Base-by-base conservation (phyloP, 2,329 filamentous ascomycete genomes). In the Arthrobotrys musiformis region DNA sequence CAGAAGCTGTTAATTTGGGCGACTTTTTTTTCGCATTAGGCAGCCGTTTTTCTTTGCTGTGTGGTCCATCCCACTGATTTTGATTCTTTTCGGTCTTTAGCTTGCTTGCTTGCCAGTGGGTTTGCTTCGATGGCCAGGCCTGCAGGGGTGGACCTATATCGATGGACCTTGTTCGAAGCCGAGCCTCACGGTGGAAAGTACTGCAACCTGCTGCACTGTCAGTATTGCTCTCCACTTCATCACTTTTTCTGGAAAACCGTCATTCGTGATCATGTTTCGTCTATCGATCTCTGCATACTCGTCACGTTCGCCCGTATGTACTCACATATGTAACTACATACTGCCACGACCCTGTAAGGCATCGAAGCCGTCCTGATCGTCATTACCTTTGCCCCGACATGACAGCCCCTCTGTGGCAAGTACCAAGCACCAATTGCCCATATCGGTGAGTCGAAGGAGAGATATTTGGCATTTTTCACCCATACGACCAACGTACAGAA, bases 231-330 rank as follows among this genome's bases (percentile, higher is more conserved):
- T 63, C 67, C 58, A 58, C 62, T 24, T 48, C 42, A 40, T 64
- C 35, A 28, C 68, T 72, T 22, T 48, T 64, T 72, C 68, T 64
- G 68, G 68, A 64, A 72, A 40, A 40, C 19, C 64, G 58, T 37
- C 67, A 70, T 70, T 46, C 33, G 19, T 62, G 48, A 72, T 58
- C 60, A 48, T 64, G 58, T 62, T 62, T 72, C 58, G 58, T 52
- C 24, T 56, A 30, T 70, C 56, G 30, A 72, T 64, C 48, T 58
- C 58, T 48, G 33, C 35, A 52, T 9, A n/a, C 28, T 22, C 9
- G 17, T 72, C 68, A 63, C 48, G 19, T 54, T 64, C 54, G 17
- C 19, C 54, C 54, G n/a, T n/a, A n/a, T n/a, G n/a, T n/a, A n/a
- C n/a, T n/a, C n/a, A n/a, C n/a, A n/a, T n/a, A n/a, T n/a, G n/a